These are phyloP conservation scores for Phialemoniopsis sp. DNA, from an alignment of 2,329 filamentous ascomycete species.

Conservation along the genomic window DNA sequence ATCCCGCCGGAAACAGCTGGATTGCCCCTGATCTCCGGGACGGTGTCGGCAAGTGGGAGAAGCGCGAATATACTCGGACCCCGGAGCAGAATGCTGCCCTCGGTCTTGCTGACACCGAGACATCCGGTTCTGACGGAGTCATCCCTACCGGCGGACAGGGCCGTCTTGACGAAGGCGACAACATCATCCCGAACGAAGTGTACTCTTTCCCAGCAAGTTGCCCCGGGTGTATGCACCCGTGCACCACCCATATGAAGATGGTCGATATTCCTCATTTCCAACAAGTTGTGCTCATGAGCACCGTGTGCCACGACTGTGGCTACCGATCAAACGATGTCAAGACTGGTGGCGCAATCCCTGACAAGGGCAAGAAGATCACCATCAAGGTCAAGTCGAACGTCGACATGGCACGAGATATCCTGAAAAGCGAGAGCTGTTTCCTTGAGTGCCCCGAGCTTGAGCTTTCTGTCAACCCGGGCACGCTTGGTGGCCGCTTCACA, in stretches of 20 bases:
- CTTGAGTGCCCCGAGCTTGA: slow-evolving; percentile 83
- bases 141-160: slow-evolving; percentile 41
- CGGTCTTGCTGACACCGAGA: slow-evolving; percentile 65
- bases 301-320: slow-evolving; percentile 85
- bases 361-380: slow-evolving; percentile 78
- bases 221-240: slow-evolving; percentile 82
- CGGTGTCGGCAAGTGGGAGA: slow-evolving; percentile 81
- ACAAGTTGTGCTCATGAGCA: slow-evolving; percentile 94
- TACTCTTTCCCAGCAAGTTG: slow-evolving; percentile 91
- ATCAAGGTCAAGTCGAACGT: slow-evolving; percentile 64
- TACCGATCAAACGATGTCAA: slow-evolving; percentile 97
- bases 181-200: slow-evolving; percentile 89
- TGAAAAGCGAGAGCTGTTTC: slow-evolving; percentile 91
- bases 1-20: slow-evolving; percentile 93
- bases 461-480: slow-evolving; percentile 86
- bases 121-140: slow-evolving; percentile 37
- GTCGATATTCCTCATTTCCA: slow-evolving; percentile 98
- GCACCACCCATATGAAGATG: slow-evolving; percentile 97
- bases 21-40: slow-evolving; percentile 84
- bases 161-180: slow-evolving; percentile 51
- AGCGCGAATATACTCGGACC: slow-evolving; percentile 78
- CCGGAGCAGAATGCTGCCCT: slow-evolving; percentile 82
- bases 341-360: slow-evolving; percentile 89
- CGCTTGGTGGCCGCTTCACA: slow-evolving; percentile 92
- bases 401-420: slow-evolving; percentile 86